These are phyloP conservation scores for Ceratocystis albifundus DNA, from an alignment of 2,329 filamentous ascomycete genomes.

Conservation along the genomic window DNA sequence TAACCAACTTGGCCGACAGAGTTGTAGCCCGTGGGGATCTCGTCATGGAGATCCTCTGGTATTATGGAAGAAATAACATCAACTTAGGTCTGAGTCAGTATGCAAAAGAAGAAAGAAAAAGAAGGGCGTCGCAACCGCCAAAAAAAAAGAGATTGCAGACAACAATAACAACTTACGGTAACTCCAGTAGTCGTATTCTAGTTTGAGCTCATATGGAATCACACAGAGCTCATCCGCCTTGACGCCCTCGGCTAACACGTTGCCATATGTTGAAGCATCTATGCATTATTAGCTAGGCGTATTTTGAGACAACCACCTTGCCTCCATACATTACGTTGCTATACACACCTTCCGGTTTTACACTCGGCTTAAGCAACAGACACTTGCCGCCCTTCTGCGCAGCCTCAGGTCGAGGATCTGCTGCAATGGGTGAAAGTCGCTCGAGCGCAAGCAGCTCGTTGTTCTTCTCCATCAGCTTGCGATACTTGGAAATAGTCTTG, in stretches of 20 bases:
- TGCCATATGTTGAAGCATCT: constrained; percentile 67
- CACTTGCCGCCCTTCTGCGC: constrained; percentile 49
- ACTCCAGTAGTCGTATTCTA: constrained; percentile 79
- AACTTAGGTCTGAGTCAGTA: constrained; percentile 36
- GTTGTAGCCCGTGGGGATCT: constrained; percentile 77
- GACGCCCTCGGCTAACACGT: constrained; percentile 55
- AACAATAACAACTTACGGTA: constrained; percentile 47
- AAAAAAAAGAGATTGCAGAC: neutral
- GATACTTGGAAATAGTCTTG: constrained; percentile 60
- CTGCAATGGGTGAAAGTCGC: constrained; percentile 50
- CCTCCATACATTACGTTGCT: neutral
- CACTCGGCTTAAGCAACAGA: constrained; percentile 45
- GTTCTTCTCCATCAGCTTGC: constrained; percentile 52
- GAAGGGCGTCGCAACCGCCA: neutral
- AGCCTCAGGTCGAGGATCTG: constrained; percentile 47
- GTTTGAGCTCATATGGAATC: constrained; percentile 59
- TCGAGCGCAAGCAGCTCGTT: constrained; percentile 55
- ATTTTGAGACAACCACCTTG: neutral
- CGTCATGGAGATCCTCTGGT: constrained; percentile 65
- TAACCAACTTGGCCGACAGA: constrained; percentile 75
- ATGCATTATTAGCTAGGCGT: constrained; percentile 27
- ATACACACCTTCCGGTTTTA: constrained; percentile 41
- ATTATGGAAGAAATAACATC: constrained; percentile 76
- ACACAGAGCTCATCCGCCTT: constrained; percentile 56
- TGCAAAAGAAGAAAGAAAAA: neutral